Percentiles rank a stretch among this genome's conserved stretches.
These are phyloP conservation scores for Cercospora berteroae DNA, from an alignment of 2,329 filamentous ascomycete species.

Conservation along the genomic window DNA sequence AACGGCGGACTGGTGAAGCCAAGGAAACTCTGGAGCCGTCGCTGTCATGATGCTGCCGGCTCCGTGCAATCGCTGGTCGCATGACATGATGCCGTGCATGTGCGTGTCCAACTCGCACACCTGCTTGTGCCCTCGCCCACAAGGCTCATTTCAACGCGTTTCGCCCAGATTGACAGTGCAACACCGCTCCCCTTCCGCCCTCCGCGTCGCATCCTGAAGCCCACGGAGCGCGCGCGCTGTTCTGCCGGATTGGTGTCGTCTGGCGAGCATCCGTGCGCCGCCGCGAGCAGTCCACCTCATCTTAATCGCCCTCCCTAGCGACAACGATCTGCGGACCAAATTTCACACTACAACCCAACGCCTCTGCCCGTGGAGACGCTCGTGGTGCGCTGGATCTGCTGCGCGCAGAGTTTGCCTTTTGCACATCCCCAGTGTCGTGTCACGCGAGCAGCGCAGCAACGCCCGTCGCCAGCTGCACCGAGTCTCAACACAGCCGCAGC, in stretches of 20 bases:
- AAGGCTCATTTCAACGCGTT: neutral
- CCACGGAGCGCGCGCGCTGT: neutral
- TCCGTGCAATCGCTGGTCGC: neutral
- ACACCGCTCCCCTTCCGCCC: neutral
- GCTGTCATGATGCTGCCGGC: neutral
- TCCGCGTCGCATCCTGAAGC: neutral
- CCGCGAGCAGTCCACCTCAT: neutral
- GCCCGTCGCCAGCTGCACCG: slow-evolving; percentile 1
- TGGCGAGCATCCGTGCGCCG: neutral
- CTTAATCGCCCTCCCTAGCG: slow-evolving; percentile 4
- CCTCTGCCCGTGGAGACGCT: neutral
- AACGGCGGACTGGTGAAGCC: neutral
- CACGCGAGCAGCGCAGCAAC: slow-evolving; percentile 10
- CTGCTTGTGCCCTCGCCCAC: neutral
- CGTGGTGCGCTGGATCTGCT: neutral
- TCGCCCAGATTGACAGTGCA: neutral
- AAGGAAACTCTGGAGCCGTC: neutral
- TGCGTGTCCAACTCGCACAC: neutral
- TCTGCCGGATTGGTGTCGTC: neutral
- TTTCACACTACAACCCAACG: neutral
- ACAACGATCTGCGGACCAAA: neutral
- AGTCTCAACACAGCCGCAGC: slow-evolving; percentile 1
- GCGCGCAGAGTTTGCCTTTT: neutral
- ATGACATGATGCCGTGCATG: slow-evolving; percentile 9
- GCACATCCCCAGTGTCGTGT: neutral